Evolutionary conservation across 108 stramenopile species (phyloP).

Genomic region (Conticribra guillardii): DNA sequence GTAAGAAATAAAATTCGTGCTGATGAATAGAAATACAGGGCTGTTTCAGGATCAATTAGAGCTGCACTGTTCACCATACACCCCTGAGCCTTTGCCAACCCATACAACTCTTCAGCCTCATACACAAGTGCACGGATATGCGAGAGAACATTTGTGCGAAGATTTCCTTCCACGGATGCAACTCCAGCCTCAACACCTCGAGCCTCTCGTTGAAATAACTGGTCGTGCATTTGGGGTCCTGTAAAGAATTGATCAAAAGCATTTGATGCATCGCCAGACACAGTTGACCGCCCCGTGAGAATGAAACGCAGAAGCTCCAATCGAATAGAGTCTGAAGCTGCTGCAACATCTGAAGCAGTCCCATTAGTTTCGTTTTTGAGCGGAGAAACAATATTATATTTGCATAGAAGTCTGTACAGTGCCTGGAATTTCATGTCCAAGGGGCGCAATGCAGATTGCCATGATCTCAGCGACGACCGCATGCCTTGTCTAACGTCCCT

Average conservation of each 20-base stretch:
- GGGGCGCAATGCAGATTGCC: conserved; percentile 73
- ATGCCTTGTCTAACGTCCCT: conserved; percentile 44
- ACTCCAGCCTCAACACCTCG: conserved; percentile 56
- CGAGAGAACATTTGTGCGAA: conserved; percentile 59
- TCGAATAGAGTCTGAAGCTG: conserved; percentile 27
- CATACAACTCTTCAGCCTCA: conserved; percentile 66
- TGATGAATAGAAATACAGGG: conserved; percentile 28
- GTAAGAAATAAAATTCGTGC: conserved; percentile 40
- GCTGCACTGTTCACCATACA: not conserved
- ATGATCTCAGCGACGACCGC: conserved; percentile 49
- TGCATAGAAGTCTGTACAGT: conserved; percentile 54
- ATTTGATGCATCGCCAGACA: conserved; percentile 58
- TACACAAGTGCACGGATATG: conserved; percentile 63
- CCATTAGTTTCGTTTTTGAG: conserved; percentile 8
- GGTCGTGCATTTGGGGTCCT: conserved; percentile 80
- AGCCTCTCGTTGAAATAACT: conserved; percentile 66
- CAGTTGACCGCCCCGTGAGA: conserved; percentile 63
- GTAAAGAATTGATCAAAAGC: conserved; percentile 90
- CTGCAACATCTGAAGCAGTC: conserved; percentile 21
- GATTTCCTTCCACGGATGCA: conserved; percentile 67
- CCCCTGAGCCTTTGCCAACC: conserved; percentile 51
- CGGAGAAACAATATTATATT: conserved; percentile 64
- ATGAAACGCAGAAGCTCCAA: conserved; percentile 70
- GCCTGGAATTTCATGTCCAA: conserved; percentile 70
- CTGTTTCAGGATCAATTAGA: conserved; percentile 32